Percentiles rank a stretch among this genome's conserved stretches.
Evolutionary conservation across 257 asterid genomes (phyloP).

Genomic region (Verbascum thapsus): DNA sequence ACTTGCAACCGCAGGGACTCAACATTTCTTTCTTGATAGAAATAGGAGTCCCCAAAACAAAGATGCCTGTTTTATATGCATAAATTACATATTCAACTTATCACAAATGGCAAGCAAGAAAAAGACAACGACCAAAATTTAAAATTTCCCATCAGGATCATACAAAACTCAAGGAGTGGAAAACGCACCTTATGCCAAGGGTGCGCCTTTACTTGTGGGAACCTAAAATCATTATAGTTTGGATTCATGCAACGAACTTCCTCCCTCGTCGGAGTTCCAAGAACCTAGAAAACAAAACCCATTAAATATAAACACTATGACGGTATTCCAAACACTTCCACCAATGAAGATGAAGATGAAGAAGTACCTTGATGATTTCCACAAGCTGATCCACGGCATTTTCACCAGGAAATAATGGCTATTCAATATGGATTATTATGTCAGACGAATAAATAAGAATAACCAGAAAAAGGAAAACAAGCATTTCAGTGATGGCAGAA

Average conservation of each 20-base stretch:
- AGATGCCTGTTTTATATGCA: neutral
- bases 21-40: neutral
- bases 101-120: neutral
- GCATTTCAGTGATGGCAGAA: conserved; percentile 6
- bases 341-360: conserved; percentile 19
- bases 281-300: conserved; percentile 60
- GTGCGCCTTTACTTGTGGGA: conserved; percentile 93
- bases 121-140: neutral
- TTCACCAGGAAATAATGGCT: conserved; percentile 98
- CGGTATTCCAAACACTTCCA: conserved; percentile 20
- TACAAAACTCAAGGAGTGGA: conserved; percentile 14
- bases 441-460: conserved; percentile 21
- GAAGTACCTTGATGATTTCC: conserved; percentile 83
- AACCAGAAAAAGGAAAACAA: conserved; percentile 3
- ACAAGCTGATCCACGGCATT: conserved; percentile 98
- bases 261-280: conserved; percentile 95
- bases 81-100: neutral
- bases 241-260: conserved; percentile 98
- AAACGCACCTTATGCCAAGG: conserved; percentile 92
- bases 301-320: conserved; percentile 23
- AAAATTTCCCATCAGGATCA: conserved; percentile 4
- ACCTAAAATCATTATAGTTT: conserved; percentile 81
- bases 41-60: neutral
- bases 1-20: neutral
- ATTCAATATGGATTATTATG: conserved; percentile 28